Base-by-base conservation (phyloP, 192 early-diverging fungal species). In the Rhizoclosmatium sp. region DNA sequence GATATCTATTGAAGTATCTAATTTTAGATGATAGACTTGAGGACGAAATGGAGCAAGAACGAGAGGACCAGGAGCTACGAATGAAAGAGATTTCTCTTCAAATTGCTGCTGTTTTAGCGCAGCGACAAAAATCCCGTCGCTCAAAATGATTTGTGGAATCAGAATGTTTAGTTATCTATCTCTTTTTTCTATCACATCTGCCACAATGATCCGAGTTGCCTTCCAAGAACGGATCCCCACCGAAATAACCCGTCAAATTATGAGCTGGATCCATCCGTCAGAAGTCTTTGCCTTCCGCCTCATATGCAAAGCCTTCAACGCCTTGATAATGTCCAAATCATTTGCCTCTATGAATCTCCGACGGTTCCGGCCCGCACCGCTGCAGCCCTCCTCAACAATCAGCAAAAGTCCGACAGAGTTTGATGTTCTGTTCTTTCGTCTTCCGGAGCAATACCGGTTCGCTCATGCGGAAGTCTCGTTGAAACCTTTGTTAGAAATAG, bases 11-110 rank as follows among this genome's bases (percentile, higher is more conserved):
- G 10, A 7, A 54, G 45, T 3, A 31, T 16, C 39, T 71, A 56
- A 71, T 19, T 58, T 9, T 10, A 48, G n/a, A n/a, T 7, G 4
- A 10, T 39, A 71, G 69, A 56, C 47, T 14, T 31, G 69, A 71
- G 2, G 51, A 10, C 3, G 69, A 71, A 56, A 54, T 71, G 49
- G 69, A 71, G n/a, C 82, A 77, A 48, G 81, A 82, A 64, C 79
- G 81, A 1, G 84, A 88, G 16, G 79, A 85, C 23, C 64, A 75
- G 23, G 65, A 62, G 39, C 59, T 83, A 21, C 71, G 85, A 71
- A 88, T 88, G 87, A 84, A 82, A 66, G 87, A 88, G 51, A 70
- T 88, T 47, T 80, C 85, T 31, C 56, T 84, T 12, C 82, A 83
- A 44, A 88, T 88, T 45, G 48, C 65, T 39, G 54, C 65, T 4